Percentiles rank a stretch among this genome's conserved stretches.
These are phyloP conservation scores for Cyclotella kingstonii DNA, from an alignment of 108 stramenopile species.

Conservation along the genomic window DNA sequence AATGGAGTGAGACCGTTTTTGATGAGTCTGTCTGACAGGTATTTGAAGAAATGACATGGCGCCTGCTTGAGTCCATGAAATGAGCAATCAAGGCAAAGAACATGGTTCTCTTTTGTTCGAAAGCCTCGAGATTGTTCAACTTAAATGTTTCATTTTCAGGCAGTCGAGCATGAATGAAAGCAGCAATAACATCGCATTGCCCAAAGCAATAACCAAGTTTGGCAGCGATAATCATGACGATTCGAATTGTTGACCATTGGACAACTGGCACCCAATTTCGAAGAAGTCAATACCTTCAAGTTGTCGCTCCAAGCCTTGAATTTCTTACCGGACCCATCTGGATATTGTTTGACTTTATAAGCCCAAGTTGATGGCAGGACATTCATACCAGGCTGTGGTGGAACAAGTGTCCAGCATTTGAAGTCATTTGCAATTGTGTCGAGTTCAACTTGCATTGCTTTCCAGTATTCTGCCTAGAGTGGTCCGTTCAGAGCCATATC, in stretches of 20 bases:
- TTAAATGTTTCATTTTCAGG: background rate
- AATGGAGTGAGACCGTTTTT: background rate
- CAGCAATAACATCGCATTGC: background rate
- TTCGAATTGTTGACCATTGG: background rate
- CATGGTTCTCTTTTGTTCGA: background rate
- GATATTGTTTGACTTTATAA: background rate
- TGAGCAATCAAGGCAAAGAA: background rate
- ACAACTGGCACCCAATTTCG: background rate
- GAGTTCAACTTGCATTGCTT: background rate
- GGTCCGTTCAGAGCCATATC: background rate
- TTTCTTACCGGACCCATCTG: background rate
- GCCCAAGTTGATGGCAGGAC: slow-evolving; percentile 1
- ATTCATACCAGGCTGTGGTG: background rate
- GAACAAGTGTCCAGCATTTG: background rate
- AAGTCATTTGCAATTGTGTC: background rate
- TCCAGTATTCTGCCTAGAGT: background rate
- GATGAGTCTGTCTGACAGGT: background rate
- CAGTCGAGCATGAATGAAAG: background rate
- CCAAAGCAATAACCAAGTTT: background rate
- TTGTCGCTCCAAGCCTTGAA: background rate
- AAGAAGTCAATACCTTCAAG: too few relatives aligned
- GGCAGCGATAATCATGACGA: background rate
- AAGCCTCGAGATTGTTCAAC: background rate
- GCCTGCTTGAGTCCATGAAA: background rate
- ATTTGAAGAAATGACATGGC: background rate